A percentile compares a stretch with the other conserved stretches of the same genome.
Conservation (phyloP, 352 stramenopile genomes). For the Phytophthora syringae region DNA sequence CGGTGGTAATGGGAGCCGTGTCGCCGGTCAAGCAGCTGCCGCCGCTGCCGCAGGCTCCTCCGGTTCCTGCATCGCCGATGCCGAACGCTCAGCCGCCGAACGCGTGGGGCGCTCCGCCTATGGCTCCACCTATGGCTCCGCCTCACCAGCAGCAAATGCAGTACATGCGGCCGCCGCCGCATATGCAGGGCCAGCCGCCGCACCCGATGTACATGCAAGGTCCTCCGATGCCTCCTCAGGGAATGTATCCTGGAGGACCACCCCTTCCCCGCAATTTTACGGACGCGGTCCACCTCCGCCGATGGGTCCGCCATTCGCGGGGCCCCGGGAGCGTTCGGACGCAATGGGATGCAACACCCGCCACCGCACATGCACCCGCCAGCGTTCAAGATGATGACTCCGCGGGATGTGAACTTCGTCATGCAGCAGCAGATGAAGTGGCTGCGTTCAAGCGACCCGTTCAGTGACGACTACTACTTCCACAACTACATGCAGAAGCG, state of each 20-base stretch:
- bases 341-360: conserved; percentile 22
- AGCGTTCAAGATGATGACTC: conserved; percentile 87
- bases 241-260: conserved; percentile 44
- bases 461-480: conserved; percentile 91
- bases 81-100: conserved; percentile 32
- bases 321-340: conserved; percentile 28
- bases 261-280: conserved; percentile 31
- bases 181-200: conserved; percentile 44
- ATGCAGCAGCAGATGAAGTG: conserved; percentile 89
- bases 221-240: conserved; percentile 38
- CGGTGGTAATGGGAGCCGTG: conserved; percentile 6
- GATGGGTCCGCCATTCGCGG: conserved; percentile 37
- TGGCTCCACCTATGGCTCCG: conserved; percentile 21
- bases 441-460: conserved; percentile 85
- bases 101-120: conserved; percentile 41
- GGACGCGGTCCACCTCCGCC: conserved; percentile 31
- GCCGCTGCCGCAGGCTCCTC: conserved; percentile 37
- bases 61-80: conserved; percentile 31
- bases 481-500: conserved; percentile 88
- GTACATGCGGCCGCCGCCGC: conserved; percentile 29
- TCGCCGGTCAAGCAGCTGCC: conserved; percentile 20
- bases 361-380: conserved; percentile 52
- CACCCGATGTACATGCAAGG: conserved; percentile 47
- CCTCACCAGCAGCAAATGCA: conserved; percentile 40
- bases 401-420: conserved; percentile 86